Percentiles rank a stretch among this genome's conserved stretches.
phyloP scores from a whole-genome alignment of 1,284 basidiomycete genomes.

The Sutorius eximius region DNA sequence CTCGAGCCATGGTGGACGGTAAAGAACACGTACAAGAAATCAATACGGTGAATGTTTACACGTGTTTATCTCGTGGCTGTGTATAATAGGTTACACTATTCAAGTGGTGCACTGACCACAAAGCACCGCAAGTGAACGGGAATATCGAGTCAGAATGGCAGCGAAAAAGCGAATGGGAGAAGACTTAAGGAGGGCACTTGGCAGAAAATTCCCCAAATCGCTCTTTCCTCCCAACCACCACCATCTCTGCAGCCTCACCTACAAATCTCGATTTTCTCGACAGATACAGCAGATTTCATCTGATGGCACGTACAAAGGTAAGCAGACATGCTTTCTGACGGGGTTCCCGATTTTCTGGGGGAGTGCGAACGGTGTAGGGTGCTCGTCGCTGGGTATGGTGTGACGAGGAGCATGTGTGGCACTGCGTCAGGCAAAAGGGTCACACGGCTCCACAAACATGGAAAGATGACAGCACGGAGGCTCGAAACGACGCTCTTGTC shows the following conservation, averaged over 20 bases:
- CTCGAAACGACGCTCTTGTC: slow-evolving; percentile 25
- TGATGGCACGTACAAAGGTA: slow-evolving; percentile 34
- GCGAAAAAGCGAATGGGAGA: slow-evolving; percentile 3
- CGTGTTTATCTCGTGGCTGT: slow-evolving; percentile 12
- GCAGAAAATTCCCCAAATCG: slow-evolving; percentile 4
- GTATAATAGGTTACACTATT: neutral
- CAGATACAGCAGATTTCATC: slow-evolving; percentile 4
- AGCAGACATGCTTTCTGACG: slow-evolving; percentile 1
- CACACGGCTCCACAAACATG: slow-evolving; percentile 11
- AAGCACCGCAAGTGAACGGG: slow-evolving; percentile 22
- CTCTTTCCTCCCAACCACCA: slow-evolving; percentile 24
- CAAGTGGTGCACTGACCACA: slow-evolving; percentile 22
- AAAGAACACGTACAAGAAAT: neutral
- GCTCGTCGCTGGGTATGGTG: slow-evolving; percentile 7
- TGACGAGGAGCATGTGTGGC: slow-evolving; percentile 1
- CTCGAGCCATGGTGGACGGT: slow-evolving; percentile 12
- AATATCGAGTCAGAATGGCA: slow-evolving; percentile 16
- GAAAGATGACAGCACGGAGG: slow-evolving; percentile 26
- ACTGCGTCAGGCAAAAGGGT: slow-evolving; percentile 2
- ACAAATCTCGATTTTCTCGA: slow-evolving; percentile 2
- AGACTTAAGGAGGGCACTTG: slow-evolving; percentile 17
- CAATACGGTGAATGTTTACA: neutral
- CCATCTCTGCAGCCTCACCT: slow-evolving; percentile 11
- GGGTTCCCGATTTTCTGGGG: slow-evolving; percentile 1
- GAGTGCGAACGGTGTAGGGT: neutral